Conservation (phyloP, 768 basidiomycete species). For the Hemileccinum rubropunctum region DNA sequence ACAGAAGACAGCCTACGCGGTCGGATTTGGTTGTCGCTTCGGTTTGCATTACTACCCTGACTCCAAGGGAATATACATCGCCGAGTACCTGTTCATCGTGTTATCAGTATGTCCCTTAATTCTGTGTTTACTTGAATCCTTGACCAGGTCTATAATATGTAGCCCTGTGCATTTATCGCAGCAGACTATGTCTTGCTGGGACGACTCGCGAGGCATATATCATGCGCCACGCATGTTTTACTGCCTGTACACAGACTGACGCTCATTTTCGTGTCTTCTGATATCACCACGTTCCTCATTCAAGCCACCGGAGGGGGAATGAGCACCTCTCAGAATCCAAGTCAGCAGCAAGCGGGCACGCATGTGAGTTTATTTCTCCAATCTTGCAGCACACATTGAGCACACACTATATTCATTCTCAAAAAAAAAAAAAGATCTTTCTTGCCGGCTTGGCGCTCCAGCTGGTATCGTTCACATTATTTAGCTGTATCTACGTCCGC, state of each 20-base stretch:
- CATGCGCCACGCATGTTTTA: slow-evolving; percentile 46
- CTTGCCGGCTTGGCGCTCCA: slow-evolving; percentile 57
- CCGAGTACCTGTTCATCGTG: slow-evolving; percentile 58
- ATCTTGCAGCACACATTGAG: background rate
- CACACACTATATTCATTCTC: slow-evolving; percentile 48
- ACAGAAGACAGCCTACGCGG: slow-evolving; percentile 60
- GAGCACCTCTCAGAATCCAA: background rate
- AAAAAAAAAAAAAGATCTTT: slow-evolving; percentile 54
- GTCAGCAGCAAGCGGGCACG: slow-evolving; percentile 30
- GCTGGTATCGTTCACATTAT: slow-evolving; percentile 49
- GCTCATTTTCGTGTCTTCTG: slow-evolving; percentile 56
- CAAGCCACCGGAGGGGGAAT: slow-evolving; percentile 41
- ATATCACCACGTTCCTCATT: slow-evolving; percentile 63
- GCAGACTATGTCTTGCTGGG: slow-evolving; percentile 67
- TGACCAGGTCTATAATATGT: background rate
- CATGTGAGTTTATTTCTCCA: slow-evolving; percentile 29
- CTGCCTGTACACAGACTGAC: slow-evolving; percentile 51
- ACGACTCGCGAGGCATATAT: slow-evolving; percentile 50
- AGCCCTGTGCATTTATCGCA: slow-evolving; percentile 77
- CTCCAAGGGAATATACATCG: slow-evolving; percentile 50
- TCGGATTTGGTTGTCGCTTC: slow-evolving; percentile 57
- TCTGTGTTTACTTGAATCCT: slow-evolving; percentile 7
- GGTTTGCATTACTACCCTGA: slow-evolving; percentile 53
- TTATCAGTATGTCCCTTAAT: slow-evolving; percentile 39
- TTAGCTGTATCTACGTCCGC: slow-evolving; percentile 43